Evolutionary conservation across 805 yeast genomes (phyloP), one percentile per base, ranked within the genome.

Genomic region (Cyberlindnera bimundalis): DNA sequence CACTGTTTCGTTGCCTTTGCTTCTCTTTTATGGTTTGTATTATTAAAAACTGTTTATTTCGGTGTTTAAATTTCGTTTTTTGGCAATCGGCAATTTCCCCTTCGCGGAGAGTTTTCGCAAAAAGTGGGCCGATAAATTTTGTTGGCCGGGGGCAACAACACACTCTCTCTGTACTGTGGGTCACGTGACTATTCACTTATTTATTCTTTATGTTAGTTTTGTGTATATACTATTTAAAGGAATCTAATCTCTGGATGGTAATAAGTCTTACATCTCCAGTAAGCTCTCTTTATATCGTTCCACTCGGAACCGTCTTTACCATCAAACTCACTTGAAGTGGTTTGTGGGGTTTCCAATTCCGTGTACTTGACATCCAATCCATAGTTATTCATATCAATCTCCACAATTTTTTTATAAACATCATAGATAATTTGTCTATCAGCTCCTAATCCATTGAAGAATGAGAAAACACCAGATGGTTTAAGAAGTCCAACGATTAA

Each of bases 391-490:
- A 90, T 68, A 61, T 90, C 97, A 42, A 86, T 62, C 47, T 81
- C 85, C 4, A 86, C 96, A 42, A 90, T 79, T 52, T 79, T 75
- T 60, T 78, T 81, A 68, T 91, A 90, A 8, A 91, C 96, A 53
- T 90, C 90, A 56, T 84, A 84, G 50, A 83, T 76, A 12, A 83
- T 69, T 51, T 78, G 74, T 51, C 89, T 67, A 49, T 84, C 93
- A 13, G 90, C 91, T 18, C 93, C 93, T 9, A 85, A 70, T 0
- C 98, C 98, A 56, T 90, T 91, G 72, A 90, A 90, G 58, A 89
- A 90, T 5, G 96, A 87, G 48, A 90, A 89, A 1, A 79, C 74
- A 8, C 97, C 98, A 25, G 77, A 74, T 7, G 93, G 86, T 58
- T 84, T 83, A 50, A 90, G 64, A 36, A 90, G 65, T 0, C 96